Conservation (phyloP, 179 eudicot species). For the Vitellaria paradoxa region DNA sequence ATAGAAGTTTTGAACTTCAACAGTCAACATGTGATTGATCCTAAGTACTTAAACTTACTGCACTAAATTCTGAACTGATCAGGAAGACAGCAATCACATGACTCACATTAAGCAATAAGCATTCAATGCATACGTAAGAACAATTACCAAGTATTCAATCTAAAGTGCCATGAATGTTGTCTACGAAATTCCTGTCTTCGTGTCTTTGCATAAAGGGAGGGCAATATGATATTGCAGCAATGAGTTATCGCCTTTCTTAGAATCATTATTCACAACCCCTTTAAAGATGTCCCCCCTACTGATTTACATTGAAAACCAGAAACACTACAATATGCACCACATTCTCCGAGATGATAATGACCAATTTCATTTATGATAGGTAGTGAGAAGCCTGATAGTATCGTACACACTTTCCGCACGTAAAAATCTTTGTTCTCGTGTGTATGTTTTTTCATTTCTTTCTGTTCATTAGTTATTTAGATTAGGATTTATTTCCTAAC, state of each 20-base stretch:
- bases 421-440: too few species aligned
- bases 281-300: background rate
- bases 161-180: background rate
- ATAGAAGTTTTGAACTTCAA: slow-evolving; percentile 17
- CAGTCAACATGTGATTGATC: background rate
- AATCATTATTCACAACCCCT: background rate
- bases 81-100: too few species aligned
- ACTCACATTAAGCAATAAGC: background rate
- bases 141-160: background rate
- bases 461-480: too few species aligned
- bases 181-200: background rate
- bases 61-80: background rate
- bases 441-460: too few species aligned
- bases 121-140: background rate
- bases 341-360: background rate
- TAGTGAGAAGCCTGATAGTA: too few species aligned
- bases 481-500: too few species aligned
- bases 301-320: background rate
- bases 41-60: background rate
- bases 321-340: background rate
- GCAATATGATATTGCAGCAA: background rate
- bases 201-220: too few species aligned
- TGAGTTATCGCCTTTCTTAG: background rate
- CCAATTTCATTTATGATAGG: too few species aligned
- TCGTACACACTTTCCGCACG: too few species aligned